Evolutionary conservation across 805 yeast genomes (phyloP), one percentile per base, ranked within the genome.

Genomic region (Starmerella etchellsii): DNA sequence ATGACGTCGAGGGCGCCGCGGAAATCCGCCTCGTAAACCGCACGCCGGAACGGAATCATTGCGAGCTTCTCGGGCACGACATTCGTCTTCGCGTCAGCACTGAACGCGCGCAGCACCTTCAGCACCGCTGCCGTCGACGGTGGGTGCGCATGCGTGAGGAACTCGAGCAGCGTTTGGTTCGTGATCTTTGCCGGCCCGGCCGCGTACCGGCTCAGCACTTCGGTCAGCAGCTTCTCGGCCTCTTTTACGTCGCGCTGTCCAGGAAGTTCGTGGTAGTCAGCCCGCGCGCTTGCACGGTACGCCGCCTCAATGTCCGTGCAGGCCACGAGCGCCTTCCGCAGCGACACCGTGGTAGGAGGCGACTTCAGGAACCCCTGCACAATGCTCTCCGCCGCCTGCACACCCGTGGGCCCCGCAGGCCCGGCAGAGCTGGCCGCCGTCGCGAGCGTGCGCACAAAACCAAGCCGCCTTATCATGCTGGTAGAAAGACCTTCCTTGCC

Each of bases 21-120:
- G 43, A 76, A 64, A 36, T 78, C 74, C 1, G 74, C 79, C 46
- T 71, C 65, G 59, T 66, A 76, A 2, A 79, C 55, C n/a, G 75
- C 64, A 31, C 67, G 57, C 16, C 87, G 57, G 45, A 80, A 71
- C 3, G 85, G 81, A n/a, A 79, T 68, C 62, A 76, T 64, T 3
- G 78, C 74, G 24, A 42, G 29, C 9, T 35, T 28, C 26, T 42
- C 50, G 39, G 46, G 53, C 15, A 40, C 34, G 14, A 43, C 43
- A 3, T 39, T 38, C 10, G 31, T 35, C 13, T 43, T 41, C 32
- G 27, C 22, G 9, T 37, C 31, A 21, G 51, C 45, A 10, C 25
- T 4, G 43, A 46, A 54, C 1, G 43, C 41, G 22, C 44, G 34
- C 25, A 58, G 45, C 11, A 54, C 52, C 31, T 37, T 31, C 8